phyloP scores from a whole-genome alignment of 2,329 filamentous ascomycete genomes.

The Penicillium sp. region DNA sequence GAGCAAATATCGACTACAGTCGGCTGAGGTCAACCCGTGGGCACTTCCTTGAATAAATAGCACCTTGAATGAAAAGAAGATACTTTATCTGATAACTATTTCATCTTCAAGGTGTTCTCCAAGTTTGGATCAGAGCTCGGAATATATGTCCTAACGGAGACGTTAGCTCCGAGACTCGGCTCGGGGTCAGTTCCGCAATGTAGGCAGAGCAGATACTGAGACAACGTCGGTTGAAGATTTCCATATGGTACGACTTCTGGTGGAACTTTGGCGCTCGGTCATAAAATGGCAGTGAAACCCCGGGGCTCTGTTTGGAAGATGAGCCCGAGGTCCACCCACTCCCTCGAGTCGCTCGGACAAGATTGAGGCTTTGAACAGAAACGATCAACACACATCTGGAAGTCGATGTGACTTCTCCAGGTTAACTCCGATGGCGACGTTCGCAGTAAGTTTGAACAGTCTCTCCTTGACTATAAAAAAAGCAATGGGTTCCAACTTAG shows the following conservation, averaged over 20 bases:
- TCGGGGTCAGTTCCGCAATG: neutral
- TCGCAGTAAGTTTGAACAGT: neutral
- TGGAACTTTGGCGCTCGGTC: neutral
- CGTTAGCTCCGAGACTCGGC: neutral
- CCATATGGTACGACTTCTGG: neutral
- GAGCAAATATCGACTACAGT: no score
- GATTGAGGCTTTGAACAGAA: neutral
- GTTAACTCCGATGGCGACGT: neutral
- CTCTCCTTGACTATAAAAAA: neutral
- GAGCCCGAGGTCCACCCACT: neutral
- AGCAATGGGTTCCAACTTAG: neutral
- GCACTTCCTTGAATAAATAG: no score
- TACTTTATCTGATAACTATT: no score
- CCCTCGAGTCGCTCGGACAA: neutral
- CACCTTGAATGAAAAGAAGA: no score
- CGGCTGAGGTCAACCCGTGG: no score
- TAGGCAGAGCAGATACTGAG: neutral
- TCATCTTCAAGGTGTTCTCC: neutral
- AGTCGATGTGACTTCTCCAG: neutral
- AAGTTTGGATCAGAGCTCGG: neutral
- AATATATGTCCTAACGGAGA: neutral
- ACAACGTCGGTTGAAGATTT: neutral
- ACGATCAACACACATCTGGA: neutral
- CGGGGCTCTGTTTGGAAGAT: neutral
- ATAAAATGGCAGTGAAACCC: neutral